Percentiles rank a stretch among this genome's conserved stretches.
These are phyloP conservation scores for Oryza punctata DNA, from an alignment of 176 grass and related monocot species.

Conservation along the genomic window DNA sequence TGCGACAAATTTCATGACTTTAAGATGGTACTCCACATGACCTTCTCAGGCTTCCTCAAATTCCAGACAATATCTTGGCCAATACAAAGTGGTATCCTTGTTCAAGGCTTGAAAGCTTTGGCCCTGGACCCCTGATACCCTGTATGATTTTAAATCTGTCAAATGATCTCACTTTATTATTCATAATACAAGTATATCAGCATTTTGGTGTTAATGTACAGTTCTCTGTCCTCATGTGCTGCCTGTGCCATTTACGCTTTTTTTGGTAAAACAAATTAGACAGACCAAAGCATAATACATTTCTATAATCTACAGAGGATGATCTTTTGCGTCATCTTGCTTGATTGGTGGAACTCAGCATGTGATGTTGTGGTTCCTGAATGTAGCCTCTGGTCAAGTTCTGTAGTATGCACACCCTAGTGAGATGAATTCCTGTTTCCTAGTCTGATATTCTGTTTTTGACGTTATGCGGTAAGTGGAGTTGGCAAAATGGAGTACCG, in stretches of 20 bases:
- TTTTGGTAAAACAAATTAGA: neutral
- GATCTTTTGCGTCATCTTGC: neutral
- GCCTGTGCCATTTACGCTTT: neutral
- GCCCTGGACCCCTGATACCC: neutral
- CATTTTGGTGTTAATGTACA: too few relatives aligned
- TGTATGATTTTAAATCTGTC: neutral
- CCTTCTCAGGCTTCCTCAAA: neutral
- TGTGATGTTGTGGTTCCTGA: neutral
- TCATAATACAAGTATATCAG: too few relatives aligned
- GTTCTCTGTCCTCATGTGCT: neutral
- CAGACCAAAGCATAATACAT: neutral
- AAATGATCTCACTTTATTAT: neutral
- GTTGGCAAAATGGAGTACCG: neutral
- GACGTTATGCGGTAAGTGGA: neutral
- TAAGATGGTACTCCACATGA: neutral
- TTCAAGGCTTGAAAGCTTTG: neutral
- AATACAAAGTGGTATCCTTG: constrained; percentile 8
- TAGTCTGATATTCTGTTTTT: neutral
- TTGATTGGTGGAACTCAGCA: neutral
- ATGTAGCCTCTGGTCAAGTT: neutral
- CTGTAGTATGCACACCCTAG: neutral
- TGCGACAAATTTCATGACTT: neutral
- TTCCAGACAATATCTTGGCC: neutral
- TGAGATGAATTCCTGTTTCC: constrained; percentile 12
- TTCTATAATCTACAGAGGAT: neutral